phyloP scores from a whole-genome alignment of 495 filamentous ascomycete genomes.

The Xylaria intraflava region DNA sequence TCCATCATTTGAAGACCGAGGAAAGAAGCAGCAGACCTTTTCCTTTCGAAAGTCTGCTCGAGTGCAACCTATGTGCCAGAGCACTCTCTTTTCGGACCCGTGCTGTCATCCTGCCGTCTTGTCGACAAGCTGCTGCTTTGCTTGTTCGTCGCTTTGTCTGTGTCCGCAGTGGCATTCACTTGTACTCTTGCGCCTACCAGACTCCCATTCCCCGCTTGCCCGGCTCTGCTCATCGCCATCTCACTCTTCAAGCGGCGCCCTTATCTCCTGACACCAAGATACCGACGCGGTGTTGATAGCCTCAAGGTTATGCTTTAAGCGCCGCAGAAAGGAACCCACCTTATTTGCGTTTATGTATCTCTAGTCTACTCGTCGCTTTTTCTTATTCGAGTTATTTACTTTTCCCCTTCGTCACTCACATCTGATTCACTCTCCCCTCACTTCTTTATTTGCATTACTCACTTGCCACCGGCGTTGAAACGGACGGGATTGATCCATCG shows the following conservation, averaged over 20 bases:
- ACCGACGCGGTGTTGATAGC: too few species aligned
- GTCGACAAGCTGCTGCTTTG: constrained; percentile 3
- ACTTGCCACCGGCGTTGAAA: constrained; percentile 26
- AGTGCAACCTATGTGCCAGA: constrained; percentile 21
- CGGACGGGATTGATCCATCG: constrained; percentile 16
- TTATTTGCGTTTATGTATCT: constrained; percentile 1
- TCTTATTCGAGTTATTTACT: not conserved
- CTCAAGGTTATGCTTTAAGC: not conserved
- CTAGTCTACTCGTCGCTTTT: not conserved
- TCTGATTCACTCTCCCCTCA: constrained; percentile 24
- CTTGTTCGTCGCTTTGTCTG: constrained; percentile 18
- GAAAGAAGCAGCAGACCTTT: constrained; percentile 33
- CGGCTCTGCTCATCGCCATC: constrained; percentile 5
- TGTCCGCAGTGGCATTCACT: constrained; percentile 41
- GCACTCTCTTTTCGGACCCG: not conserved
- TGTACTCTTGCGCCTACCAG: constrained; percentile 36
- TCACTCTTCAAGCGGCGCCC: not conserved
- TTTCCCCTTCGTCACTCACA: not conserved
- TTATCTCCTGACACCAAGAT: not conserved
- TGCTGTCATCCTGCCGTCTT: not conserved
- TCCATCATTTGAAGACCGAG: constrained; percentile 39
- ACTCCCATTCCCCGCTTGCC: constrained; percentile 4
- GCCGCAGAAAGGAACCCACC: not conserved
- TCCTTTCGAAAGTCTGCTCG: constrained; percentile 38
- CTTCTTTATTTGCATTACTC: constrained; percentile 25